phyloP scores from a whole-genome alignment of 495 filamentous ascomycete genomes.

The Penicillium fimorum region DNA sequence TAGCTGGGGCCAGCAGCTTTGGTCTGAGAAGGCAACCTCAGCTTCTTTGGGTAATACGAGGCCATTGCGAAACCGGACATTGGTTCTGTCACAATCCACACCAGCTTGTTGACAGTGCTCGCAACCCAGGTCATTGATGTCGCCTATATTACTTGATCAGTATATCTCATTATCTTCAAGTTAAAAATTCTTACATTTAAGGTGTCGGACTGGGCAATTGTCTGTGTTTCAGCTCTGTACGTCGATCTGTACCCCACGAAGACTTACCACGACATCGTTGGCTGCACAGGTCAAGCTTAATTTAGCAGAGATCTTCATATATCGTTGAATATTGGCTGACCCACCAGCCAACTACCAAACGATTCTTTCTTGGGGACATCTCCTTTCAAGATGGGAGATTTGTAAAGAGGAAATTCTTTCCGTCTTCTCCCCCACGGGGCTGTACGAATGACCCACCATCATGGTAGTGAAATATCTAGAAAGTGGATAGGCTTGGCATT shows the following conservation, averaged over 20 bases:
- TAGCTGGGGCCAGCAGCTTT: constrained; percentile 19
- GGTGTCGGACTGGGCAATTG: constrained; percentile 24
- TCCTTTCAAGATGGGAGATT: neutral
- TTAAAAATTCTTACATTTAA: constrained; percentile 23
- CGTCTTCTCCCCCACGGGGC: constrained; percentile 7
- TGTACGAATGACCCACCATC: neutral
- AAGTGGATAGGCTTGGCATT: too few relatives aligned
- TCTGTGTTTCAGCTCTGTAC: neutral
- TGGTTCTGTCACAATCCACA: constrained; percentile 24
- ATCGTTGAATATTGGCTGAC: neutral
- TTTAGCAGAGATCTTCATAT: constrained; percentile 8
- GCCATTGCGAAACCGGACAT: constrained; percentile 27
- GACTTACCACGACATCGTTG: constrained; percentile 25
- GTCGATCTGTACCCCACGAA: neutral
- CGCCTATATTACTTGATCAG: constrained; percentile 14
- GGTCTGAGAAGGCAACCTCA: constrained; percentile 18
- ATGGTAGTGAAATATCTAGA: neutral
- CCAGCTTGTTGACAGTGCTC: constrained; percentile 21
- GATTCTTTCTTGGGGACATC: constrained; percentile 8
- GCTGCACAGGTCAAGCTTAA: constrained; percentile 9
- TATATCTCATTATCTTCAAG: too few relatives aligned
- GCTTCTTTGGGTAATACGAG: constrained; percentile 14
- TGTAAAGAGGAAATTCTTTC: constrained; percentile 17
- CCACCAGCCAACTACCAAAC: constrained; percentile 19
- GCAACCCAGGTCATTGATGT: constrained; percentile 19